Base-by-base conservation (phyloP, 768 basidiomycete species). In the Lentinus tigrinus region DNA sequence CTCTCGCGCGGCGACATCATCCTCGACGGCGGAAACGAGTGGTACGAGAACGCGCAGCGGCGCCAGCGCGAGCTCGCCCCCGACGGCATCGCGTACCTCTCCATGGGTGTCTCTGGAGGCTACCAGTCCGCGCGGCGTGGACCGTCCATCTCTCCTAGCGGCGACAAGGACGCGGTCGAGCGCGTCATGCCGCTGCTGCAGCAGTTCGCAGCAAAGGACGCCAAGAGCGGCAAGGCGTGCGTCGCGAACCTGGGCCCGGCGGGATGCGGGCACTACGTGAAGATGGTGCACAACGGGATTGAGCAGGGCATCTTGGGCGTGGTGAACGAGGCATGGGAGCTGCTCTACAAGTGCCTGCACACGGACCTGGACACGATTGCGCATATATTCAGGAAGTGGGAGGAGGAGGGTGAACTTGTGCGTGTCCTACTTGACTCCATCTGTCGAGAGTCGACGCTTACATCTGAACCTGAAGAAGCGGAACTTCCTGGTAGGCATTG, bases 201-300 rank as follows among this genome's bases (percentile, higher is more conserved):
- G 40, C 23, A 44, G 8, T 34, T 65, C 40, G 63, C 65, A 11
- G 65, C 65, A 23, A 65, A 56, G 52, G 65, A 63, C 39, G 34
- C 53, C 13, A 54, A 54, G 52, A 60, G 57, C 31, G 61, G 65
- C 21, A 24, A 24, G 44, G 51, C 65, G 27, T 67, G 65, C 44
- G 63, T 65, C 3, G 52, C 58, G 38, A 57, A 50, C 36, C 23
- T 67, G 11, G 63, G 66, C 6, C 63, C 63, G 11, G 61, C 57
- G 8, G 58, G 63, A 31, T 58, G 62, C 39, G 66, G 63, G 24
- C 66, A 65, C 61, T 63, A 63, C 39, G 64, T 67, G 19, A 65
- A 67, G 62, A 65, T 67, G 66, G 58, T 63, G 47, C 66, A 67
- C 55, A 67, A 67, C 52, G 66, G 66, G 13, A 67, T 67, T 57